Conservation (phyloP, 1,284 basidiomycete species). For the Microbotryum lychnidis-dioicae region DNA sequence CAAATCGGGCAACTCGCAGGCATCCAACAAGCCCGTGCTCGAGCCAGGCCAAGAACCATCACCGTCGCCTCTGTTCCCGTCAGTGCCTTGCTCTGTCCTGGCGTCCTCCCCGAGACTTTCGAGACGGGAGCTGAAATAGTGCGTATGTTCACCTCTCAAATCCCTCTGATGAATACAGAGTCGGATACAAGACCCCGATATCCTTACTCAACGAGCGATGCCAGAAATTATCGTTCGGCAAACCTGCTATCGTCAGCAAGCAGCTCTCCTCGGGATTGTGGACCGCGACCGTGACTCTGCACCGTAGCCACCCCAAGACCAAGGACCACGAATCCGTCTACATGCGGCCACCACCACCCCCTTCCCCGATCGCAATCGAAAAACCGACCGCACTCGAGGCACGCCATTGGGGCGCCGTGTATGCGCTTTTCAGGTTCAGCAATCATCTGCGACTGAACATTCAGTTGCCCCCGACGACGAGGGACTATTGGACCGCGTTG, state of each 20-base stretch:
- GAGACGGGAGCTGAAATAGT: neutral
- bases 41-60: conserved; percentile 32
- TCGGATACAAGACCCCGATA: conserved; percentile 70
- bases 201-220: conserved; percentile 64
- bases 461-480: conserved; percentile 56
- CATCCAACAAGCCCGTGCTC: conserved; percentile 49
- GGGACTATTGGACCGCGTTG: conserved; percentile 71
- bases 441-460: conserved; percentile 68
- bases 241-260: conserved; percentile 63
- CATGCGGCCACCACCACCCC: conserved; percentile 56
- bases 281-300: conserved; percentile 56
- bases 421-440: conserved; percentile 75
- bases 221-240: conserved; percentile 78
- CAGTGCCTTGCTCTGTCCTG: neutral
- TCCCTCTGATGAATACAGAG: neutral
- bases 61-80: conserved; percentile 54
- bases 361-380: conserved; percentile 38
- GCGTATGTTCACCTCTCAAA: neutral
- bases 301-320: conserved; percentile 59
- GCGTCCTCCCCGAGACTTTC: neutral
- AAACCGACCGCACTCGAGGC: conserved; percentile 59
- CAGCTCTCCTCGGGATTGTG: conserved; percentile 39
- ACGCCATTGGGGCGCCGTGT: conserved; percentile 75
- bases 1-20: conserved; percentile 75
- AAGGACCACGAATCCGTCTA: conserved; percentile 60